A percentile compares a stretch with the other conserved stretches of the same genome.
These are phyloP conservation scores for Coelastrella sp. DNA, from an alignment of 139 green algal species.

Conservation along the genomic window DNA sequence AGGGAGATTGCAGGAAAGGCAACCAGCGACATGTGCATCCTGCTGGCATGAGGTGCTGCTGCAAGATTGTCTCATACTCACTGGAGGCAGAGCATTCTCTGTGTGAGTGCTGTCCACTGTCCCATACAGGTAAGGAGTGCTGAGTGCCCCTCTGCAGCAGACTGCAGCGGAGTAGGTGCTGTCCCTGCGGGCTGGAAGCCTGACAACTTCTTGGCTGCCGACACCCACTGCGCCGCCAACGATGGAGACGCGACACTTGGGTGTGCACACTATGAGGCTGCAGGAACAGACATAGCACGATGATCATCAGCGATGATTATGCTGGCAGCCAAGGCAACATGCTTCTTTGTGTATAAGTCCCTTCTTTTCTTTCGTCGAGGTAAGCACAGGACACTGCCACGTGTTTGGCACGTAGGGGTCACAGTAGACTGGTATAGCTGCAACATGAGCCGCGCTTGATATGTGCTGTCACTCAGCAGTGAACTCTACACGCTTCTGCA, in stretches of 20 bases:
- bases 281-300: too few species aligned
- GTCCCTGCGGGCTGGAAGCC: neutral
- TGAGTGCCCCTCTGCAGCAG: neutral
- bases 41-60: neutral
- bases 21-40: too few species aligned
- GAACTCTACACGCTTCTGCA: neutral
- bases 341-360: too few species aligned
- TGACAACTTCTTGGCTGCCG: neutral
- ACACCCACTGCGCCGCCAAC: neutral
- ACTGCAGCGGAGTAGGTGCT: neutral
- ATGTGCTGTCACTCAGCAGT: neutral
- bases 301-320: too few species aligned
- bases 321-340: neutral
- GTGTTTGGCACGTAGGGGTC: too few species aligned
- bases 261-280: neutral
- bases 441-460: too few species aligned
- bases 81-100: neutral
- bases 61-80: neutral
- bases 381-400: too few species aligned
- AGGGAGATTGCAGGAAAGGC: too few species aligned
- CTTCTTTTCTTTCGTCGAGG: too few species aligned
- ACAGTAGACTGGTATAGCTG: too few species aligned
- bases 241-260: neutral
- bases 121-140: neutral
- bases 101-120: neutral